Evolutionary conservation across 2,329 filamentous ascomycete species (phyloP).

Genomic region (Penicillium sp.): DNA sequence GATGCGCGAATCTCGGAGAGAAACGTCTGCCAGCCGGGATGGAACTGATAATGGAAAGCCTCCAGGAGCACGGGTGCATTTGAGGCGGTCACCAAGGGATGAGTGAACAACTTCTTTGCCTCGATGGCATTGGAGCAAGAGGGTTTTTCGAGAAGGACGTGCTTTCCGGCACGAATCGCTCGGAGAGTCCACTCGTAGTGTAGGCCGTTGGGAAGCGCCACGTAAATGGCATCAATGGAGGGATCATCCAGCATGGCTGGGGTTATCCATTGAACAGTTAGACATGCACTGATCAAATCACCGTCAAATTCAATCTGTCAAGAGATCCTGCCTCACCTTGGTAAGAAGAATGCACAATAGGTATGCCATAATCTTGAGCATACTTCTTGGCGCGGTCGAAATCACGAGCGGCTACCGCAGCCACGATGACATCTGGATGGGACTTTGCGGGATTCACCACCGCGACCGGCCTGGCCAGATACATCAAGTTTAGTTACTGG

Average conservation of each 20-base stretch:
- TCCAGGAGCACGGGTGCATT: neutral
- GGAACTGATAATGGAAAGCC: slow-evolving; percentile 2
- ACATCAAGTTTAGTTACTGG: neutral
- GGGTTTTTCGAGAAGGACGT: neutral
- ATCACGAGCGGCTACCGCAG: neutral
- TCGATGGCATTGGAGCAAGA: neutral
- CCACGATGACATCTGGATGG: neutral
- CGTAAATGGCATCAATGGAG: neutral
- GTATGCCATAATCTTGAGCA: neutral
- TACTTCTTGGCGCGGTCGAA: neutral
- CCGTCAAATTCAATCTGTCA: neutral
- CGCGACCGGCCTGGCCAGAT: neutral
- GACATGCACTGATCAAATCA: neutral
- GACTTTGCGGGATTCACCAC: neutral
- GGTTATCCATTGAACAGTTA: too few relatives aligned
- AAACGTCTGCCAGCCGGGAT: neutral
- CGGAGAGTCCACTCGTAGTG: slow-evolving; percentile 2
- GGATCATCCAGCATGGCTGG: neutral
- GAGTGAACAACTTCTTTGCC: neutral
- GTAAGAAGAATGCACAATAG: slow-evolving; percentile 1
- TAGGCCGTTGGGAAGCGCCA: neutral
- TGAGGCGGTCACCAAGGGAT: neutral
- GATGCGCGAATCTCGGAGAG: neutral
- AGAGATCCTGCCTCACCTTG: neutral
- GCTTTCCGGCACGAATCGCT: slow-evolving; percentile 1